Percentiles rank a stretch among this genome's conserved stretches.
Conservation (phyloP, 306 rosid genomes). For the Castanea crenata region DNA sequence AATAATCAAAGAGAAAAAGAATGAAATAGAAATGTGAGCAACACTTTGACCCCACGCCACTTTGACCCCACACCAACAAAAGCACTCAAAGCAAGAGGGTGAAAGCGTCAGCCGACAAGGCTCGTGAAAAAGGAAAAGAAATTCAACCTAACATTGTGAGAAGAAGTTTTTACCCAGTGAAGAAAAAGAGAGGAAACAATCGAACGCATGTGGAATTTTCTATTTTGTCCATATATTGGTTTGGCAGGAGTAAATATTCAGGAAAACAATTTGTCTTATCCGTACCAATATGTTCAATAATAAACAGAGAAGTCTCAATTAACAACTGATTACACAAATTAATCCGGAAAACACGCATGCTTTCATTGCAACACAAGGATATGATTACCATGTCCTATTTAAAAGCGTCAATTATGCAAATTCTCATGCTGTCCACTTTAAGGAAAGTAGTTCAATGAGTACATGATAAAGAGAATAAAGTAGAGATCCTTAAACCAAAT, state of each 20-base stretch:
- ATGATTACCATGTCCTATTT: constrained; percentile 30
- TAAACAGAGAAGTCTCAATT: background rate
- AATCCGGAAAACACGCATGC: constrained; percentile 33
- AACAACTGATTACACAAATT: constrained; percentile 20
- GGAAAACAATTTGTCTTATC: background rate
- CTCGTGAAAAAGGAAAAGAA: constrained; percentile 29
- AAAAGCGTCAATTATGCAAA: constrained; percentile 45
- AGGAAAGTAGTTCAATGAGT: constrained; percentile 33
- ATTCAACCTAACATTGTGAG: constrained; percentile 6
- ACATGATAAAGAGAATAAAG: constrained; percentile 22
- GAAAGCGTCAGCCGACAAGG: constrained; percentile 22
- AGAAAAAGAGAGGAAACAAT: background rate
- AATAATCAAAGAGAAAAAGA: constrained; percentile 17
- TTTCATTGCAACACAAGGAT: constrained; percentile 24
- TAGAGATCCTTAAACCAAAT: constrained; percentile 34
- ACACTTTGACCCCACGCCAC: constrained; percentile 21
- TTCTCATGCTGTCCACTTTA: constrained; percentile 39
- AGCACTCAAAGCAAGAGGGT: constrained; percentile 27
- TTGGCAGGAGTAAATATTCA: background rate
- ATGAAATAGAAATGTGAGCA: constrained; percentile 12
- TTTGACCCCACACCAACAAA: constrained; percentile 33
- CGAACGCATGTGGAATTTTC: background rate
- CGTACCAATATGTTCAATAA: constrained; percentile 20
- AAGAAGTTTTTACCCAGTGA: background rate
- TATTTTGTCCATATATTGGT: constrained; percentile 2